Percentiles rank a stretch among this genome's conserved stretches.
Evolutionary conservation across 768 basidiomycete species (phyloP).

Genomic region (Pseudohyphozyma bogoriensis): DNA sequence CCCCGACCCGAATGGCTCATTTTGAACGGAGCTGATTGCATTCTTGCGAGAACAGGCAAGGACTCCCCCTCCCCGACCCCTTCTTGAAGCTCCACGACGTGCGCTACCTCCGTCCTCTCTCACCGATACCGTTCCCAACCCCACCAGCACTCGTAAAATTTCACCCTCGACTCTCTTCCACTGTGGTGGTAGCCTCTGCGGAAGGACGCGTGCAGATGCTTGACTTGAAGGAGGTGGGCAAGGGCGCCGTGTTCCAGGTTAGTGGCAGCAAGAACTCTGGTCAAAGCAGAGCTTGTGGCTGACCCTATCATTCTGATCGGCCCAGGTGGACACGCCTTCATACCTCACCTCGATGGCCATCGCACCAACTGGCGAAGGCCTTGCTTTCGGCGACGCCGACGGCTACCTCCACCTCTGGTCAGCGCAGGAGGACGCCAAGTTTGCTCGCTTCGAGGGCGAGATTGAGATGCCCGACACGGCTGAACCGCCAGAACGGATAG

Average conservation of each 20-base stretch:
- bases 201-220: conserved; percentile 77
- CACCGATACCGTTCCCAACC: conserved; percentile 76
- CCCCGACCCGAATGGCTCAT: background rate
- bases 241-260: conserved; percentile 65
- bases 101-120: conserved; percentile 67
- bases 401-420: conserved; percentile 74
- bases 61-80: conserved; percentile 77
- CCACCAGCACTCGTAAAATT: conserved; percentile 77
- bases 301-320: background rate
- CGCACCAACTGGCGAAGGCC: conserved; percentile 76
- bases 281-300: background rate
- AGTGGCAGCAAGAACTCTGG: background rate
- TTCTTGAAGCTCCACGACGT: conserved; percentile 87
- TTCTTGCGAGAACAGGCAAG: conserved; percentile 52
- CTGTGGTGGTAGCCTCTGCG: conserved; percentile 61
- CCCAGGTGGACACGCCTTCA: conserved; percentile 43
- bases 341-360: conserved; percentile 71
- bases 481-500: conserved; percentile 56
- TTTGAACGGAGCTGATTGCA: background rate
- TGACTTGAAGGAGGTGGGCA: conserved; percentile 62
- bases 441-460: conserved; percentile 83
- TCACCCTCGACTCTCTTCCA: conserved; percentile 64
- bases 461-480: conserved; percentile 73
- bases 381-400: conserved; percentile 83
- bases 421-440: conserved; percentile 50